Conservation (phyloP, 2,329 filamentous ascomycete species). For the Hymenoscyphus salicellus region DNA sequence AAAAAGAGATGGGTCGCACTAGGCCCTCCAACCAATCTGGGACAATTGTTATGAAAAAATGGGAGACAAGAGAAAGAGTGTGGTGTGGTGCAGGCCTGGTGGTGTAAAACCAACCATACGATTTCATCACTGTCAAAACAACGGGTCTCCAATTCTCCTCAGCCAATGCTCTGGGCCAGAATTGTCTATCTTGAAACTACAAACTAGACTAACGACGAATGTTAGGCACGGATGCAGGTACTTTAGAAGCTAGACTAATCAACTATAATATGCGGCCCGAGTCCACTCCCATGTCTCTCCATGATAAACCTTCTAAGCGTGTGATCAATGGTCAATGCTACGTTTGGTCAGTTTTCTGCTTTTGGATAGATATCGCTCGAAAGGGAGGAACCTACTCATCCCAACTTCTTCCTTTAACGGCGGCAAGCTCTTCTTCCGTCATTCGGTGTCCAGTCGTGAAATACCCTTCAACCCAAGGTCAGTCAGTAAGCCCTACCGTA, state of each 20-base stretch:
- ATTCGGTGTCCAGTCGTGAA: constrained; percentile 88
- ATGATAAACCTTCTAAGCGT: constrained; percentile 15
- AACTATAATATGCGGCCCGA: constrained; percentile 14
- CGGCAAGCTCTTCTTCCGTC: constrained; percentile 79
- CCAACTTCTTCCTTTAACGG: constrained; percentile 88
- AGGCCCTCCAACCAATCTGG: neutral
- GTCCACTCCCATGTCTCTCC: neutral
- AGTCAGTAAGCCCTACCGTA: constrained; percentile 34
- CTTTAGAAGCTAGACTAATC: neutral
- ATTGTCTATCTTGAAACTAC: constrained; percentile 2
- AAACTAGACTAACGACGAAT: constrained; percentile 8
- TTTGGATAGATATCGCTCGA: constrained; percentile 11
- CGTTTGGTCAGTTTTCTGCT: constrained; percentile 17
- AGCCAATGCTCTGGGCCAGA: neutral
- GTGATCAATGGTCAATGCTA: constrained; percentile 37
- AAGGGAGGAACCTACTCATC: constrained; percentile 60
- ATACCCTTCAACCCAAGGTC: constrained; percentile 48
- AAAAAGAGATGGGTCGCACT: neutral
- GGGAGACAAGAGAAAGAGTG: neutral
- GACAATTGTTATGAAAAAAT: neutral
- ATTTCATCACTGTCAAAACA: constrained; percentile 6
- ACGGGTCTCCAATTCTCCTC: neutral
- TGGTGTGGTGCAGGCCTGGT: neutral
- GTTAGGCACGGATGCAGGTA: constrained; percentile 18
- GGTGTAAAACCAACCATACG: constrained; percentile 6